These are phyloP conservation scores for Penicillium sp. DNA, from an alignment of 2,329 filamentous ascomycete genomes.

Conservation along the genomic window DNA sequence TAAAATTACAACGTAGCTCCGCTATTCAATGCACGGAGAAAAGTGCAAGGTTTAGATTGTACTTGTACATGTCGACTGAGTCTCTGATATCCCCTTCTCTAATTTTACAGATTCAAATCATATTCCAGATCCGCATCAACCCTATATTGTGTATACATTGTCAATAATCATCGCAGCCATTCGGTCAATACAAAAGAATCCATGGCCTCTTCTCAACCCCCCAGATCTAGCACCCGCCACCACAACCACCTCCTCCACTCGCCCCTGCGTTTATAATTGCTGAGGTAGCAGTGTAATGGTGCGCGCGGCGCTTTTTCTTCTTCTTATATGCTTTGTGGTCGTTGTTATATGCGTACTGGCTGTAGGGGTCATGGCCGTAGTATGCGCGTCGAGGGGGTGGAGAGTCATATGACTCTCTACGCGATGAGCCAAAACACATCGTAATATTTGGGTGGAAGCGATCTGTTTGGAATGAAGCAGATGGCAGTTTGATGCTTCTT, in stretches of 20 bases:
- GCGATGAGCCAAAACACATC: slow-evolving; percentile 11
- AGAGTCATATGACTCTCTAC: background rate
- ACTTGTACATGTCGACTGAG: background rate
- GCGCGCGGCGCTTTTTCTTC: background rate
- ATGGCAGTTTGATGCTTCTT: background rate
- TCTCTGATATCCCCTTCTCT: background rate
- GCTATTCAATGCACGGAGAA: background rate
- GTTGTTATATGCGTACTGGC: background rate
- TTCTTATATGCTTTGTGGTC: background rate
- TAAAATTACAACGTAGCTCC: background rate
- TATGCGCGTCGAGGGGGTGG: background rate
- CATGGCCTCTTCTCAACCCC: background rate
- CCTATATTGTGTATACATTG: background rate
- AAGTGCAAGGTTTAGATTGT: background rate
- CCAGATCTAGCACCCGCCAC: slow-evolving; percentile 1
- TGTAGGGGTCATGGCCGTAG: background rate
- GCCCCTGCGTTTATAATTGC: too few species aligned
- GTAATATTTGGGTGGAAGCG: background rate
- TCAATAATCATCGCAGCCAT: background rate
- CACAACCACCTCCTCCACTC: background rate
- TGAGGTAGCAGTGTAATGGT: too few species aligned
- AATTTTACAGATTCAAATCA: background rate
- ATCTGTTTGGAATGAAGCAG: background rate
- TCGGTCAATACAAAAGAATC: background rate
- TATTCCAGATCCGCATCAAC: background rate